Conservation (phyloP, 495 filamentous ascomycete genomes). For the Zalerion maritima region DNA sequence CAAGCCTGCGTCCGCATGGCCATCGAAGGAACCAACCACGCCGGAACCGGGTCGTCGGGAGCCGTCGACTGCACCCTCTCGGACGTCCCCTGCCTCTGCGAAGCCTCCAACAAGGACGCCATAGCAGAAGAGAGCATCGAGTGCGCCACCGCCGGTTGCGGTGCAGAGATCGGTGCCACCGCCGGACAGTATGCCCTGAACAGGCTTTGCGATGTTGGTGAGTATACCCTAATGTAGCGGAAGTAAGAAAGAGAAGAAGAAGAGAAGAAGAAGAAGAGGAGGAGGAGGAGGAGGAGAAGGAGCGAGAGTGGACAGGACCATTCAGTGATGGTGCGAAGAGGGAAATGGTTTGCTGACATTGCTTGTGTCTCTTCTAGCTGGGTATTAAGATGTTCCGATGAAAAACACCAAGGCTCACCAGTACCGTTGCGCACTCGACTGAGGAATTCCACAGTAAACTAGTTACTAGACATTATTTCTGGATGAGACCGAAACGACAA, state of each 20-base stretch:
- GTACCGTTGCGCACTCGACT: constrained; percentile 1
- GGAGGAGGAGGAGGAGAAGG: background rate
- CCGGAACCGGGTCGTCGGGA: too few species aligned
- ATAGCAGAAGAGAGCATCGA: background rate
- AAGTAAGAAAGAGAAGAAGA: background rate
- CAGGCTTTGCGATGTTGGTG: background rate
- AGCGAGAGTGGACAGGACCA: background rate
- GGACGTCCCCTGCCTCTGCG: too few species aligned
- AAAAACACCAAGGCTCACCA: constrained; percentile 3
- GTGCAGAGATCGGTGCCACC: background rate
- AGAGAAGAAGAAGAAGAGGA: background rate
- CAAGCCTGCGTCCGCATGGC: too few species aligned
- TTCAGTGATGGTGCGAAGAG: constrained; percentile 3
- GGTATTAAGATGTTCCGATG: constrained; percentile 1
- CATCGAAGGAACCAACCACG: too few species aligned
- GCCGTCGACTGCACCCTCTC: too few species aligned
- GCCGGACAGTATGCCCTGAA: background rate
- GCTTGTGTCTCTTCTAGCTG: constrained; percentile 1
- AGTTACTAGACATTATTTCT: constrained; percentile 10
- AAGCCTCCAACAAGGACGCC: too few species aligned
- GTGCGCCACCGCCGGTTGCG: background rate
- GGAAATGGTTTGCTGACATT: constrained; percentile 1
- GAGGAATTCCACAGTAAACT: constrained; percentile 19
- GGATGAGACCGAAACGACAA: background rate
- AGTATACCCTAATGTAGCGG: background rate